Percentiles rank a stretch among this genome's conserved stretches.
phyloP scores from a whole-genome alignment of 345 rosid genomes.

The Gossypium mustelinum region DNA sequence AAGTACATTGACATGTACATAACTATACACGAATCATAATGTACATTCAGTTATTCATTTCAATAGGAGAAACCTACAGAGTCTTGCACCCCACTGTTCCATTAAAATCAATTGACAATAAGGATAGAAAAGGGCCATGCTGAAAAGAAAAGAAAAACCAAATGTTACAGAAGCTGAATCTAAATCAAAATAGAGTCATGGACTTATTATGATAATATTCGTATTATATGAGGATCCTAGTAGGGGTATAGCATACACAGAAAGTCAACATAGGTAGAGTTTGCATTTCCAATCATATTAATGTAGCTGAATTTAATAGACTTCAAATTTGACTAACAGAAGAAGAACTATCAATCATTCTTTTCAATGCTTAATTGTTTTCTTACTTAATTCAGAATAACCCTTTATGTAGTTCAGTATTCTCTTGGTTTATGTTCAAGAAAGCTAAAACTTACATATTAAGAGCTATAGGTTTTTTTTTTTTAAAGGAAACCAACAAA shows the following conservation, averaged over 20 bases:
- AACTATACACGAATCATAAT: neutral
- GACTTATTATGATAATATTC: too few species aligned
- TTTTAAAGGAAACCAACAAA: neutral
- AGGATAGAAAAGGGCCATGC: neutral
- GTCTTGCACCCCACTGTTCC: neutral
- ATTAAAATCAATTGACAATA: neutral
- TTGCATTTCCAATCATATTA: conserved; percentile 1
- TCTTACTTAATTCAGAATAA: neutral
- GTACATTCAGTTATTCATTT: neutral
- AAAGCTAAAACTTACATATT: neutral
- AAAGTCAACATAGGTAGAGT: conserved; percentile 2
- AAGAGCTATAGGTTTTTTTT: neutral
- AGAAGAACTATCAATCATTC: neutral
- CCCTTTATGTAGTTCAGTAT: neutral
- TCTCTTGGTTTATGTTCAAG: neutral
- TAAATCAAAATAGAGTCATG: neutral
- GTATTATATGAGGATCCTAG: neutral
- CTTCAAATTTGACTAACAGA: neutral
- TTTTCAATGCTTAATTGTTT: neutral
- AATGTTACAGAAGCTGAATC: neutral
- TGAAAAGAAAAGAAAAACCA: neutral
- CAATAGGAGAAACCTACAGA: neutral
- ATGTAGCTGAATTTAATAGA: neutral
- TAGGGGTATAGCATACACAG: neutral
- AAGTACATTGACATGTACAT: neutral